Evolutionary conservation across 2,329 filamentous ascomycete species (phyloP), one percentile per base, ranked within the genome.

Genomic region (Pseudogymnoascus sp.): DNA sequence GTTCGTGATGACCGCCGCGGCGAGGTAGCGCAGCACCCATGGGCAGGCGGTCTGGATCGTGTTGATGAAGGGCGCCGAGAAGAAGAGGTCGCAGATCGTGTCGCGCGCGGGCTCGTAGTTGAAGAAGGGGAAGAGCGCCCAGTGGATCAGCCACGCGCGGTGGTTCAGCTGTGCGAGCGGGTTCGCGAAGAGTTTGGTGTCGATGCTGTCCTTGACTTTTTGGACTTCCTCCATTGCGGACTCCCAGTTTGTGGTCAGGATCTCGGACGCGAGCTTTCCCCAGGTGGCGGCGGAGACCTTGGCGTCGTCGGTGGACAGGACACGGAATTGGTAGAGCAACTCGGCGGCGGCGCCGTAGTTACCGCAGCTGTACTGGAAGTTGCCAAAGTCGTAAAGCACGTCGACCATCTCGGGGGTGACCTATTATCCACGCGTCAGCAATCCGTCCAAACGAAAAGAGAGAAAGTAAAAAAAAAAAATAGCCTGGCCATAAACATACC

Each of bases 41-140:
- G 95, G 93, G 82, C 92, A 97, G 72, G 88, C 89, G 65, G 95
- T 97, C 84, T 99, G 95, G 77, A 99, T 97, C 72, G 93, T 97
- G 86, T 97, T 99, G 86, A 99, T 99, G 83, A 91, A 99, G 71
- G 91, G 85, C 68, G 93, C 90, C 68, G 90, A 96, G 85, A 99
- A 97, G 84, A 97, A 95, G 76, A 97, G 87, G 72, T 99, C 95
- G 74, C 95, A 91, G 71, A 99, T 85, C 70, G 86, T 85, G 75
- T 99, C 95, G 73, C 93, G 91, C 64, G 91, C 91, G 68, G 87
- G 83, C 73, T 97, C 93, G 80, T 91, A 88, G 86, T 99, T 97
- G 86, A 97, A 99, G 80, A 97, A 93, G 66, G 95, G 93, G 86
- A 97, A 99, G 66, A 99, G 88, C 53, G 91, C 88, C 93, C 95